Evolutionary conservation across 352 stramenopile genomes (phyloP), one percentile per base, ranked within the genome.

Genomic region (Phytopythium sindhum): DNA sequence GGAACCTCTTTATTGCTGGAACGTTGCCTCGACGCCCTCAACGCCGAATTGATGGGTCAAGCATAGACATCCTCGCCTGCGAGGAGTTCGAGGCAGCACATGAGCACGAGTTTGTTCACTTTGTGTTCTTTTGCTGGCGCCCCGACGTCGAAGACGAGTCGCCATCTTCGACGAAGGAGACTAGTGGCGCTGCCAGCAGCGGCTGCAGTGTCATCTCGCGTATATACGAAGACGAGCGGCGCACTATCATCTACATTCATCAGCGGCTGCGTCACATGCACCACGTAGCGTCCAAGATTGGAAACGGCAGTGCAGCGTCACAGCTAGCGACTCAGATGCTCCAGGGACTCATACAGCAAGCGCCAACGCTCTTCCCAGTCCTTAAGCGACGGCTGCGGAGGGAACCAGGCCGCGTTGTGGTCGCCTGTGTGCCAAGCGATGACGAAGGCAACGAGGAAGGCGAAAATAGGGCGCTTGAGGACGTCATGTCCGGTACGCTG

Each of bases 1-100:
- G 75, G 72, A 90, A 88, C 64, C 73, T 88, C 15, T 81, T 77
- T 57, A 10, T 90, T 17, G 66, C 57, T 26, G 65, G 53, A 8
- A 47, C 53, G 24, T n/a, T 59, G 11, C 53, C 53, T 31, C 53
- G 17, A 10, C 35, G n/a, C 1, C 33, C 31, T 3, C 23, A 2
- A 21, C 35, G 37, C 10, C n/a, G 7, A 0, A 26, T 29, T 26
- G 37, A 44, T 11, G 37, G 11, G 10, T 26, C 26, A 9, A 53
- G 53, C 44, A 68, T 69, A n/a, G 64, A 75, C 28, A 26, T 65
- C 12, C 41, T 74, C 21, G 67, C 60, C 23, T 77, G 79, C 57
- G 61, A 75, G 6, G 56, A 57, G 4, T 72, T 81, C 24, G 75
- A 86, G 64, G 57, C 65, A 44, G 62, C 70, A 31, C 61, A 81